Conservation (phyloP, 306 rosid genomes). For the Prunus padus region DNA sequence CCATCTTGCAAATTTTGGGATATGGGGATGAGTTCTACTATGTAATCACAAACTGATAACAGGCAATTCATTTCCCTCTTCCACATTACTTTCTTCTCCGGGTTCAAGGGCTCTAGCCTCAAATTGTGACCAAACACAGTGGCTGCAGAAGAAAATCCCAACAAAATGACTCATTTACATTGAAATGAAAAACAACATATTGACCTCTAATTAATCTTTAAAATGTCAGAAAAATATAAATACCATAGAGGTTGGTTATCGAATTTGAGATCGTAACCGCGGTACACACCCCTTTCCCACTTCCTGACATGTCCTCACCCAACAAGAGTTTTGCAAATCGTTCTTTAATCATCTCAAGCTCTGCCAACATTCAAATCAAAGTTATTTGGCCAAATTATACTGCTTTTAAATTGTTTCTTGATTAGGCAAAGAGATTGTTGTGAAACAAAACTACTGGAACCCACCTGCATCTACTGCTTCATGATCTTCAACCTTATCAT, state of each 20-base stretch:
- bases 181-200: neutral
- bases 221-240: neutral
- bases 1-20: slow-evolving; percentile 68
- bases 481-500: slow-evolving; percentile 50
- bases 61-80: slow-evolving; percentile 92
- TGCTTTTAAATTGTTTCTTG: neutral
- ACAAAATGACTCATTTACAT: neutral
- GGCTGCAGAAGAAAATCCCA: slow-evolving; percentile 43
- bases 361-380: slow-evolving; percentile 37
- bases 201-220: neutral
- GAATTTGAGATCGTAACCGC: slow-evolving; percentile 92
- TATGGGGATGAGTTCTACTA: slow-evolving; percentile 80
- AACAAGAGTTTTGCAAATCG: slow-evolving; percentile 84
- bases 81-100: slow-evolving; percentile 94
- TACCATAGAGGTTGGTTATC: slow-evolving; percentile 94
- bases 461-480: slow-evolving; percentile 63
- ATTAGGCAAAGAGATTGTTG: neutral
- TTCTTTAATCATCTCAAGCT: slow-evolving; percentile 80
- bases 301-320: slow-evolving; percentile 98
- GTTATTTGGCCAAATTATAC: slow-evolving; percentile 8
- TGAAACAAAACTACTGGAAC: slow-evolving; percentile 19
- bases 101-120: slow-evolving; percentile 75
- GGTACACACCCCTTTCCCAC: slow-evolving; percentile 96
- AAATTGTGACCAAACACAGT: slow-evolving; percentile 86
- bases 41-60: slow-evolving; percentile 85